Base-by-base conservation (phyloP, 768 basidiomycete genomes). In the Serendipita sp. region DNA sequence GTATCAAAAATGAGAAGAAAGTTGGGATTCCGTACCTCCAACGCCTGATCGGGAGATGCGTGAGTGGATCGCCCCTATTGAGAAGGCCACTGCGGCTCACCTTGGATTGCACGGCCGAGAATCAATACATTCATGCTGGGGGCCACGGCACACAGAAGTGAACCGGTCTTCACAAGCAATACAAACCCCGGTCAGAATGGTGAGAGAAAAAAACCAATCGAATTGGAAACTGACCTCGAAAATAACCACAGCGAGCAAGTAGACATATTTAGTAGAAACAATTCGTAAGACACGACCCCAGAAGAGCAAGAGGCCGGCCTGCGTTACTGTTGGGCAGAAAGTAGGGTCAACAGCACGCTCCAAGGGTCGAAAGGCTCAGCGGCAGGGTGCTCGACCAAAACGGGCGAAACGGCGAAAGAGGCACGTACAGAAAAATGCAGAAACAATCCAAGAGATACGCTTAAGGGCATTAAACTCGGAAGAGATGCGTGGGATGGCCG, bases 151-250 rank as follows among this genome's bases (percentile, higher is more conserved):
- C 41, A 66, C 34, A 72, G 71, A 62, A 72, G 62, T 30, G 70
- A 70, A 4, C 26, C 53, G 53, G 31, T 58, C 45, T 50, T 50
- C 14, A 38, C 14, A 38, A 14, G 38, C 5, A 38, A 38, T 38
- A 38, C 38, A 38, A 14, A 7, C 38, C 38, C 14, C 38, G 14
- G 38, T 38, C 38, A 38, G 14, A 38, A 38, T 38, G 1, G 38
- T 5, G 38, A 38, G 38, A 38, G 38, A 5, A 14, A 38, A 38
- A 14, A 38, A n/a, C n/a, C n/a, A 38, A 38, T 38, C 38, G 38
- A n/a, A n/a, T n/a, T n/a, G 38, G 14, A 38, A 38, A 14, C 79
- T 78, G 24, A 78, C 63, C 65, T 79, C 78, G 66, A 79, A 78
- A 61, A 78, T 64, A 67, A 63, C 30, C n/a, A 70, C 64, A 3